Percentiles rank a stretch among this genome's conserved stretches.
Evolutionary conservation across 345 rosid genomes (phyloP).

Genomic region (Bruguiera sexangula): DNA sequence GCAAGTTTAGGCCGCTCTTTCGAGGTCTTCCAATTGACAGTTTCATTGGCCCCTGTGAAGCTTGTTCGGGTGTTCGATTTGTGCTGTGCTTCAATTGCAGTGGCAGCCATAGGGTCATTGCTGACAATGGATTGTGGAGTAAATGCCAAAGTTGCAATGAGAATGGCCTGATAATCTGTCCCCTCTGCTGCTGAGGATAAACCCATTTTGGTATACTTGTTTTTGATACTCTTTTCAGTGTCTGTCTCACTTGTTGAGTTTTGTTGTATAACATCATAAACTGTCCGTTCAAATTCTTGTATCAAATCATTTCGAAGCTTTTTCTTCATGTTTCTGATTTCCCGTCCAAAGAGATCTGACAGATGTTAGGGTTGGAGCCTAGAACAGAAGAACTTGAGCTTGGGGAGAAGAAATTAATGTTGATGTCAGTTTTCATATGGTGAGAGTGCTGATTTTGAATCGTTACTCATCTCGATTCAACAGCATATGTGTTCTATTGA

Average conservation of each 20-base stretch:
- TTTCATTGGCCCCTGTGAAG: conserved; percentile 19
- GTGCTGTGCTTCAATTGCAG: conserved; percentile 30
- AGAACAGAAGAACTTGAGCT: too few species aligned
- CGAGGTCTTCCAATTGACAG: conserved; percentile 21
- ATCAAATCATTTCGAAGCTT: background rate
- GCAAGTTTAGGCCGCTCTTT: conserved; percentile 21
- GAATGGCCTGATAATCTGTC: conserved; percentile 29
- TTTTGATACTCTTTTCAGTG: background rate
- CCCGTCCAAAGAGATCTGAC: too few species aligned
- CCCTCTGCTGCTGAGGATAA: conserved; percentile 22
- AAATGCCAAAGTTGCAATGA: conserved; percentile 27
- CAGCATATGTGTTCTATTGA: too few species aligned
- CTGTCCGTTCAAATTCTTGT: background rate
- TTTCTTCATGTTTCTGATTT: too few species aligned
- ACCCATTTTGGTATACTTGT: background rate
- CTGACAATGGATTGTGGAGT: conserved; percentile 17
- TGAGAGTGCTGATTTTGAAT: too few species aligned
- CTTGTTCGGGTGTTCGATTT: conserved; percentile 25
- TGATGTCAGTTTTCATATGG: too few species aligned
- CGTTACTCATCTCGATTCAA: too few species aligned
- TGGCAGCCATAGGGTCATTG: conserved; percentile 23
- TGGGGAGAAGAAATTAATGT: too few species aligned
- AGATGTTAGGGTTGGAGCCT: too few species aligned
- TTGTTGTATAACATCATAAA: background rate
- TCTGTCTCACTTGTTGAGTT: background rate